Conservation (phyloP, 352 stramenopile genomes). For the Globisporangium canariense region DNA sequence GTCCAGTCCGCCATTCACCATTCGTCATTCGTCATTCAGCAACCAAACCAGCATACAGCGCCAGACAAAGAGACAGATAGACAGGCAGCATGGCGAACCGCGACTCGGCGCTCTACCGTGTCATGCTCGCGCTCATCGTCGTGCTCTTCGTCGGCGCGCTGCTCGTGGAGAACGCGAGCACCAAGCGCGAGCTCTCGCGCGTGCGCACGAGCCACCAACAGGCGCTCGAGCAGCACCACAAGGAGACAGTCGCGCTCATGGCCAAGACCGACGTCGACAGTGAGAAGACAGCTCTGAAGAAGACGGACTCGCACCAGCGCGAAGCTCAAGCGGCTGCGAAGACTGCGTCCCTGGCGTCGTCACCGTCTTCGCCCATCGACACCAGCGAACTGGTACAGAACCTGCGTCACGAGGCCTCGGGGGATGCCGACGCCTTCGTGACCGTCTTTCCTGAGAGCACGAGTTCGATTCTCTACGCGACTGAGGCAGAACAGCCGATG, state of each 20-base stretch:
- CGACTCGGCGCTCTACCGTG: neutral
- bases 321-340: no score
- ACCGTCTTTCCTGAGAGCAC: neutral
- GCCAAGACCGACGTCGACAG: neutral
- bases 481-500: neutral
- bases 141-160: conserved; percentile 10
- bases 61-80: no score
- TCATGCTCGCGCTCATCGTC: neutral
- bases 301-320: no score
- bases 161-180: conserved; percentile 14
- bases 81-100: neutral
- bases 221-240: neutral
- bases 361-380: neutral
- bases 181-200: conserved; percentile 3
- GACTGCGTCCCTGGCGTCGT: no score
- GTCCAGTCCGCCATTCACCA: no score
- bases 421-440: neutral
- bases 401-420: conserved; percentile 1
- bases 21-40: neutral
- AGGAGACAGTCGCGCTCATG: neutral
- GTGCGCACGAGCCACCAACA: neutral
- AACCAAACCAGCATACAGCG: neutral
- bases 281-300: no score
- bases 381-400: neutral
- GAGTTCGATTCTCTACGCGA: neutral